Percentiles rank a stretch among this genome's conserved stretches.
phyloP scores from a whole-genome alignment of 2,329 filamentous ascomycete species.

The Intubia oerlemansii region DNA sequence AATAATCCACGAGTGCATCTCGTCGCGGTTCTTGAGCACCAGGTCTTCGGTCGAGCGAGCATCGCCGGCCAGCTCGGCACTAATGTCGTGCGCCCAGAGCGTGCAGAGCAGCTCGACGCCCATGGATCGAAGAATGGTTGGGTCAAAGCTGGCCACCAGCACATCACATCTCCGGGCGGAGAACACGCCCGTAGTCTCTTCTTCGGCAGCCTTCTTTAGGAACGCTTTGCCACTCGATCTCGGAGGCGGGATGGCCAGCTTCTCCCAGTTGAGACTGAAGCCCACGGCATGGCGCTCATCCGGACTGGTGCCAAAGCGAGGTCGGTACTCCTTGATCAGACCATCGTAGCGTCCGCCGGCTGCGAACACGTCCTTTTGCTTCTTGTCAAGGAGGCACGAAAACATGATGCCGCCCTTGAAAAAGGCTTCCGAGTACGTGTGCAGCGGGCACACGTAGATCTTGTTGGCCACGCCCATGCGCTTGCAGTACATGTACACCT shows the following conservation, averaged over 20 bases:
- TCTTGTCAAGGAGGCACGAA: slow-evolving; percentile 73
- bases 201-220: slow-evolving; percentile 43
- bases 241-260: slow-evolving; percentile 45
- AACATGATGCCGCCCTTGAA: slow-evolving; percentile 75
- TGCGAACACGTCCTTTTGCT: slow-evolving; percentile 68
- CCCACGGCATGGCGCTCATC: slow-evolving; percentile 68
- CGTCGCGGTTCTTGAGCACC: slow-evolving; percentile 52
- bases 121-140: slow-evolving; percentile 48
- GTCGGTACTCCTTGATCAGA: slow-evolving; percentile 65
- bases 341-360: slow-evolving; percentile 87
- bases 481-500: slow-evolving; percentile 57
- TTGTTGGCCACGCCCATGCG: slow-evolving; percentile 55
- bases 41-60: slow-evolving; percentile 62
- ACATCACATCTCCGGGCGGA: slow-evolving; percentile 58
- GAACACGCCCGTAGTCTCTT: slow-evolving; percentile 39
- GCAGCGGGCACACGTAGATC: slow-evolving; percentile 66
- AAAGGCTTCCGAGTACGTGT: slow-evolving; percentile 79
- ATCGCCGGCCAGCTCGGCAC: slow-evolving; percentile 69
- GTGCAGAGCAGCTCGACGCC: slow-evolving; percentile 59
- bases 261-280: slow-evolving; percentile 78
- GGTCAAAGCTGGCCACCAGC: slow-evolving; percentile 72
- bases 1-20: slow-evolving; percentile 68
- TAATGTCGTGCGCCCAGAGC: slow-evolving; percentile 69
- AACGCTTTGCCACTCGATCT: slow-evolving; percentile 23
- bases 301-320: slow-evolving; percentile 36